A percentile compares a stretch with the other conserved stretches of the same genome.
Conservation (phyloP, 768 basidiomycete genomes). For the Trametes gibbosa region DNA sequence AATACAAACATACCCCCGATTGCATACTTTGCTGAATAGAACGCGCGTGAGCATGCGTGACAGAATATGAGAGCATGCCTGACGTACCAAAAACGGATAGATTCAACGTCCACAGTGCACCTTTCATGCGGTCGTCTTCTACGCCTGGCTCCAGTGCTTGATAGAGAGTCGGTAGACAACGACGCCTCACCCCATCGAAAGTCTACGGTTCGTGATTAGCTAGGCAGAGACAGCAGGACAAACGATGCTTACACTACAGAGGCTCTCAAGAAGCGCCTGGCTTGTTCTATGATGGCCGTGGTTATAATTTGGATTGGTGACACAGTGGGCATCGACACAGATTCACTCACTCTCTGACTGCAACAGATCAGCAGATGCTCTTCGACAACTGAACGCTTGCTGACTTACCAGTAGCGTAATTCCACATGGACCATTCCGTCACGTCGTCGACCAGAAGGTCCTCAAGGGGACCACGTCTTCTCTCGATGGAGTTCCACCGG, state of each 20-base stretch:
- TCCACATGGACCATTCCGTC: constrained; percentile 74
- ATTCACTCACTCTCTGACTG: constrained; percentile 32
- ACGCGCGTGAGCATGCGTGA: too few relatives aligned
- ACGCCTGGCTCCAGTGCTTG: constrained; percentile 59
- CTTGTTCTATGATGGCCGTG: constrained; percentile 33
- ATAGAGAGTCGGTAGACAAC: constrained; percentile 60
- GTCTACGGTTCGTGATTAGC: constrained; percentile 34
- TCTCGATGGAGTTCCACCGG: constrained; percentile 73
- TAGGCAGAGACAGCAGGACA: neutral
- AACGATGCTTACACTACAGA: constrained; percentile 44
- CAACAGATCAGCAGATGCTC: neutral
- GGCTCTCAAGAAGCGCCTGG: constrained; percentile 36
- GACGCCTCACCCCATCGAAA: constrained; percentile 66
- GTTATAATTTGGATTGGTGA: too few relatives aligned
- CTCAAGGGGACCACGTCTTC: constrained; percentile 56
- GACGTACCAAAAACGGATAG: constrained; percentile 53
- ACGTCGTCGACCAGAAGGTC: constrained; percentile 68
- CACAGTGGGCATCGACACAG: neutral
- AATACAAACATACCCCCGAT: constrained; percentile 34
- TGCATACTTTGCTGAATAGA: constrained; percentile 40
- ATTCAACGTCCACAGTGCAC: constrained; percentile 79
- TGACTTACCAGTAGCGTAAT: constrained; percentile 54
- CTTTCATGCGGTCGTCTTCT: constrained; percentile 92
- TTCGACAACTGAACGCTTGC: too few relatives aligned
- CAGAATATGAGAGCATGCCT: too few relatives aligned